Evolutionary conservation across 169 alveolate genomes (phyloP).

Genomic region (Plasmodium cynomolgi): DNA sequence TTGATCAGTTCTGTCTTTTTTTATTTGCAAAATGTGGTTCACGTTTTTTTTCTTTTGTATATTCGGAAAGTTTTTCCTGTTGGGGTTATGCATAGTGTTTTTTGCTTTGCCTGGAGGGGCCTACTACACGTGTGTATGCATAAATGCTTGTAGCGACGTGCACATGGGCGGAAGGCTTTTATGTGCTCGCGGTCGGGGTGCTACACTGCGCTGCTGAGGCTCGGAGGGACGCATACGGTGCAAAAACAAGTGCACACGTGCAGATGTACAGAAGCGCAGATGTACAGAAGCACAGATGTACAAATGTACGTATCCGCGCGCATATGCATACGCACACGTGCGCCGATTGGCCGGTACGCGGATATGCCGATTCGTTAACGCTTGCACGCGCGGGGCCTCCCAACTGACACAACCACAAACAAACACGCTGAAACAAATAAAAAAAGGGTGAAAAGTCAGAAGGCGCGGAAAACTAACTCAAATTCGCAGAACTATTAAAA

Average conservation of each 20-base stretch:
- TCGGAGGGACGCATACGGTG: neutral
- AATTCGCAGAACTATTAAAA: neutral
- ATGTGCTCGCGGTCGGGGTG: neutral
- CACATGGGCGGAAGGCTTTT: neutral
- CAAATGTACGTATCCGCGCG: neutral
- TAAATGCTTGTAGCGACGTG: neutral
- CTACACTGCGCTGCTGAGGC: neutral
- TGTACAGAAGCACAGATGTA: neutral
- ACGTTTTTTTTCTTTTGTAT: constrained; percentile 25
- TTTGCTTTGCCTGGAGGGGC: neutral
- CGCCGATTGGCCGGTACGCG: neutral
- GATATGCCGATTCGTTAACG: neutral
- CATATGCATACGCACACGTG: neutral
- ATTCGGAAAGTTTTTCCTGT: neutral
- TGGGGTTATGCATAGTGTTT: constrained; percentile 37
- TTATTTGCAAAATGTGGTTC: constrained; percentile 30
- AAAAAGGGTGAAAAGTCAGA: neutral
- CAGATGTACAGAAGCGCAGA: neutral
- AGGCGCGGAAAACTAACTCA: constrained; percentile 1
- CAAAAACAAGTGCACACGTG: neutral
- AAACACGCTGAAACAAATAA: constrained; percentile 2
- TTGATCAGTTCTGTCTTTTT: constrained; percentile 21
- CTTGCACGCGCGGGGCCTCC: neutral
- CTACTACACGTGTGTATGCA: neutral
- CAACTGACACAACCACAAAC: neutral